Evolutionary conservation across 352 stramenopile genomes (phyloP).

Genomic region (Hyaloperonospora brassicae): DNA sequence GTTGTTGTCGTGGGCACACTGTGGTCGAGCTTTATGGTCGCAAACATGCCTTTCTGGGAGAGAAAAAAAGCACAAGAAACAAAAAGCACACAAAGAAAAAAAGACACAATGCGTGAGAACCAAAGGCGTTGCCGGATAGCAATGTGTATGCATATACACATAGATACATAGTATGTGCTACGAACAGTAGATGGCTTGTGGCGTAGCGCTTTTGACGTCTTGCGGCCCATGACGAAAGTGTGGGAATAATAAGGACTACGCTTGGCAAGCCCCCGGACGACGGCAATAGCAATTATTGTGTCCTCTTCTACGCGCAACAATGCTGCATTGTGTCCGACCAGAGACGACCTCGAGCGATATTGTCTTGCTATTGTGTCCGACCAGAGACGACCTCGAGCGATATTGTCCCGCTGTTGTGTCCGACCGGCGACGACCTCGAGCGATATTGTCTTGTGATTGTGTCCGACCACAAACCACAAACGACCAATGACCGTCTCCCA

Average conservation of each 20-base stretch:
- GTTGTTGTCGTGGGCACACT: no score
- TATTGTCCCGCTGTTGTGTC: neutral
- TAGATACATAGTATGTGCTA: no score
- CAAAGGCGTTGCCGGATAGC: no score
- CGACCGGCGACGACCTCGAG: neutral
- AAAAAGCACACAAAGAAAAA: neutral
- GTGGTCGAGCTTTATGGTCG: constrained; percentile 3
- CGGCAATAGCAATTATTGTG: no score
- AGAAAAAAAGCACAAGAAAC: neutral
- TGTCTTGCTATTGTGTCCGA: no score
- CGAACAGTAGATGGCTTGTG: constrained; percentile 34
- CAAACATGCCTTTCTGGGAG: constrained; percentile 27
- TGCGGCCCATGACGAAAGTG: constrained; percentile 14
- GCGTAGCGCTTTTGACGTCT: constrained; percentile 18
- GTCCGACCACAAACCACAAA: neutral
- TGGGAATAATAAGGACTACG: neutral
- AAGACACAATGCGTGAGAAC: neutral
- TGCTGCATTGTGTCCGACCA: neutral
- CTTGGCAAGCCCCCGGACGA: neutral
- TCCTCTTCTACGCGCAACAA: no score
- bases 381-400: neutral
- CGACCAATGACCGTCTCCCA: no score
- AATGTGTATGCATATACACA: no score
- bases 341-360: neutral
- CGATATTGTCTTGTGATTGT: no score